phyloP scores from a whole-genome alignment of 768 basidiomycete genomes.

The Sistotremastrum niveocremeum region DNA sequence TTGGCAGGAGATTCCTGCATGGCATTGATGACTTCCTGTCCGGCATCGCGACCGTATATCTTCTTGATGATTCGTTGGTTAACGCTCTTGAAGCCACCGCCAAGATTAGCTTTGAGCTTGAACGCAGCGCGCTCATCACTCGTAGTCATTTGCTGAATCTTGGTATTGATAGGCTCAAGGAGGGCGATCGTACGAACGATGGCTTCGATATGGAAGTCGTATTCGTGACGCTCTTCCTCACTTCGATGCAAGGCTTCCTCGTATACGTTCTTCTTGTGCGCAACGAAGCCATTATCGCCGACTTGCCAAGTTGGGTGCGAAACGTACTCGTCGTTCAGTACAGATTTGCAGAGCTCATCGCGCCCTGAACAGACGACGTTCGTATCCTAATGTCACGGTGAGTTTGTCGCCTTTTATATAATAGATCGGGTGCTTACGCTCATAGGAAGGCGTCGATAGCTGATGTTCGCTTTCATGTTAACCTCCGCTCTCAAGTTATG shows the following conservation, averaged over 20 bases:
- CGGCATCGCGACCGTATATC: slow-evolving; percentile 76
- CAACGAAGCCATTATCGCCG: slow-evolving; percentile 86
- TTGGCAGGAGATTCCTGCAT: slow-evolving; percentile 86
- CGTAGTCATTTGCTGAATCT: slow-evolving; percentile 77
- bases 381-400: slow-evolving; percentile 48
- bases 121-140: slow-evolving; percentile 67
- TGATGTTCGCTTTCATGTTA: slow-evolving; percentile 24
- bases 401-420: slow-evolving; percentile 3
- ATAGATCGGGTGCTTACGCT: slow-evolving; percentile 42
- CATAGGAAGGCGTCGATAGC: slow-evolving; percentile 81
- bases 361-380: slow-evolving; percentile 86
- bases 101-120: slow-evolving; percentile 75
- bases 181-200: slow-evolving; percentile 82
- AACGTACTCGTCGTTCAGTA: slow-evolving; percentile 96
- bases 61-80: slow-evolving; percentile 92
- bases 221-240: slow-evolving; percentile 97
- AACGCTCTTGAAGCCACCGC: slow-evolving; percentile 74
- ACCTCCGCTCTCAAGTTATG: background rate
- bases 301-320: slow-evolving; percentile 98
- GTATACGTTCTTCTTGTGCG: slow-evolving; percentile 93
- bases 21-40: slow-evolving; percentile 65
- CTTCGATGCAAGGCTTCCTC: slow-evolving; percentile 94
- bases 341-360: slow-evolving; percentile 87
- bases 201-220: slow-evolving; percentile 88
- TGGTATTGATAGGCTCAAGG: slow-evolving; percentile 73